These are phyloP conservation scores for Botrytis squamosa DNA, from an alignment of 2,329 filamentous ascomycete genomes.

Conservation along the genomic window DNA sequence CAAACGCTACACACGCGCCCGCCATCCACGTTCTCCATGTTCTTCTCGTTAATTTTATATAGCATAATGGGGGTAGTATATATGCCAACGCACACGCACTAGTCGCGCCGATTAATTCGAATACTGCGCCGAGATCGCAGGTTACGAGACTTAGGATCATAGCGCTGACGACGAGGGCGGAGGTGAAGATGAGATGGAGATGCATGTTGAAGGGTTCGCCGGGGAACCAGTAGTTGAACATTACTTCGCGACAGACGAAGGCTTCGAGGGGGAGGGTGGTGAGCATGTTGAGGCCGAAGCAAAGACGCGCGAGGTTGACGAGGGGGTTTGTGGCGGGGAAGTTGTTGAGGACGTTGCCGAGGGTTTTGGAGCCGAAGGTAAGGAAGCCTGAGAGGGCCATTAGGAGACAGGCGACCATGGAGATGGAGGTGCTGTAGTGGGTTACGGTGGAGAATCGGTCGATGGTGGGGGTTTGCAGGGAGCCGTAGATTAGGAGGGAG, in stretches of 20 bases:
- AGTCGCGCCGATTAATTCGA: conserved; percentile 93
- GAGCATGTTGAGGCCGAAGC: conserved; percentile 98
- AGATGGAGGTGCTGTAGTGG: conserved; percentile 87
- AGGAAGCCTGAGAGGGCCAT: conserved; percentile 90
- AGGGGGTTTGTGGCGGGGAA: conserved; percentile 87
- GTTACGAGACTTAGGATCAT: conserved; percentile 78
- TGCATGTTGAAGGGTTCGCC: conserved; percentile 70
- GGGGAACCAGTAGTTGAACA: conserved; percentile 78
- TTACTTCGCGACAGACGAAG: conserved; percentile 95
- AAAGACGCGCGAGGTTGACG: conserved; percentile 92
- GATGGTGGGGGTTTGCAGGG: conserved; percentile 87
- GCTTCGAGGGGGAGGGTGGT: conserved; percentile 94
- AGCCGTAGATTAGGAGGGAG: conserved; percentile 95
- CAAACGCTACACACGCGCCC: conserved; percentile 73
- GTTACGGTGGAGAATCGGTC: conserved; percentile 93
- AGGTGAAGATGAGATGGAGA: conserved; percentile 79
- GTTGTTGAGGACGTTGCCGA: conserved; percentile 97
- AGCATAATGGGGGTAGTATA: conserved; percentile 91
- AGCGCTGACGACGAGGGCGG: conserved; percentile 74
- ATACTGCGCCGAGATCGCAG: conserved; percentile 90
- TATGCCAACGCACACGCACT: conserved; percentile 93
- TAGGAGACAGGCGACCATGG: conserved; percentile 84
- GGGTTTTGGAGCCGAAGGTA: conserved; percentile 85
- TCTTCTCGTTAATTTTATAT: conserved; percentile 82
- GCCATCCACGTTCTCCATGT: conserved; percentile 73